These are phyloP conservation scores for Coemansia sp. DNA, from an alignment of 192 early-diverging fungal species.

Conservation along the genomic window DNA sequence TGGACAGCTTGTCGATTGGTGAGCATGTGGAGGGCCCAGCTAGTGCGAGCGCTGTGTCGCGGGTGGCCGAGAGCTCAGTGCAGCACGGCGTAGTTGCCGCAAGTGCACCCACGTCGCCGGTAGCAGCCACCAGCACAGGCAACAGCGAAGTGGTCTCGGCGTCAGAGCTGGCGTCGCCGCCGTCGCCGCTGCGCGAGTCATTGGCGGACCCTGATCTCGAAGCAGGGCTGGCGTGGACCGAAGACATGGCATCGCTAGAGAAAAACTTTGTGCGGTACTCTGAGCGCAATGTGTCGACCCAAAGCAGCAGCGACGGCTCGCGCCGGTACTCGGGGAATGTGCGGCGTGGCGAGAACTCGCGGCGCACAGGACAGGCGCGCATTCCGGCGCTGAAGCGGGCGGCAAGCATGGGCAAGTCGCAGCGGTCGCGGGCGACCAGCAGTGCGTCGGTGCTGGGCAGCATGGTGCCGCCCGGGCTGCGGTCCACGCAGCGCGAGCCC, in stretches of 20 bases:
- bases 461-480: constrained; percentile 48
- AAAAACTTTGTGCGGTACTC: constrained; percentile 49
- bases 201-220: constrained; percentile 24
- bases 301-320: background rate
- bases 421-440: constrained; percentile 38
- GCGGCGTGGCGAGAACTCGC: background rate
- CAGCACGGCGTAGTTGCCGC: background rate
- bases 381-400: constrained; percentile 20
- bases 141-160: background rate
- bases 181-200: constrained; percentile 6
- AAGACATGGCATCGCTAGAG: constrained; percentile 45
- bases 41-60: background rate
- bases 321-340: background rate
- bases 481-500: constrained; percentile 16
- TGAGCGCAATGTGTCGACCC: constrained; percentile 20
- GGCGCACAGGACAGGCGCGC: background rate
- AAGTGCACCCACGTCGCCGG: constrained; percentile 24
- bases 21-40: background rate
- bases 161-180: constrained; percentile 1
- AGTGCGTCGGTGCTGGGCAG: constrained; percentile 23
- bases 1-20: constrained; percentile 17
- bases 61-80: background rate
- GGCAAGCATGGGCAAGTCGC: constrained; percentile 26
- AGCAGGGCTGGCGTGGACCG: constrained; percentile 42
- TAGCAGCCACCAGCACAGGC: background rate